Evolutionary conservation across 176 grass and related monocot genomes (phyloP), one percentile per base, ranked within the genome.

Genomic region (Raddia guianensis): DNA sequence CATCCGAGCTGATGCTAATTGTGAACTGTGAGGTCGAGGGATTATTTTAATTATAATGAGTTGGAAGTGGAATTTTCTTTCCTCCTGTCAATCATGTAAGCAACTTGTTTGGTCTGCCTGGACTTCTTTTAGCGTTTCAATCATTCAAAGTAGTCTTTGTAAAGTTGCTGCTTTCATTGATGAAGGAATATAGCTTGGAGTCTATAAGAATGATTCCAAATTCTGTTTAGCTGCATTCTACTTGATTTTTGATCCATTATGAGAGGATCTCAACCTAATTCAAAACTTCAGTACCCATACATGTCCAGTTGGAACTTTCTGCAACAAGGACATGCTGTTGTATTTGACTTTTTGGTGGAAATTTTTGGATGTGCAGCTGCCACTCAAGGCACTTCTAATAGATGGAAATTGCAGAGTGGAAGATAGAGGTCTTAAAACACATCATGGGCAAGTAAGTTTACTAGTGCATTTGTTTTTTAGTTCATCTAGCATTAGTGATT

Each of bases 321-420:
- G 5, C 72, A 12, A 49, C 57, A 62, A 12, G 12, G 15, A 63
- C 52, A 63, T 91, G 16, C 9, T 83, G 5, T 15, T 79, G 53
- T 72, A 12, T 76, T 85, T 49, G 52, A 72, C 20, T 73, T 87
- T 84, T 37, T 70, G 66, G 7, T 76, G 33, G 61, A 53, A 76
- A 72, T 65, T 73, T 68, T 19, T 68, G 65, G 45, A 52, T 71
- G 44, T 79, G 54, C 81, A 98, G 95, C 81, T 84, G 72, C 92
- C 95, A 43, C 84, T 91, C 66, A 89, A 89, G 66, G 85, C 76
- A 40, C 84, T 94, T 79, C 47, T 87, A 46, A 80, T 98, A 76
- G 95, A 98, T 86, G 95, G 92, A 43, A 98, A 94, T 87, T 98
- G 90, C 86, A 87, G 95, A 78, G 92, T 98, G n/a, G 95, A 98